Evolutionary conservation across 345 rosid genomes (phyloP), one percentile per base, ranked within the genome.

Genomic region (Barbarea vulgaris): DNA sequence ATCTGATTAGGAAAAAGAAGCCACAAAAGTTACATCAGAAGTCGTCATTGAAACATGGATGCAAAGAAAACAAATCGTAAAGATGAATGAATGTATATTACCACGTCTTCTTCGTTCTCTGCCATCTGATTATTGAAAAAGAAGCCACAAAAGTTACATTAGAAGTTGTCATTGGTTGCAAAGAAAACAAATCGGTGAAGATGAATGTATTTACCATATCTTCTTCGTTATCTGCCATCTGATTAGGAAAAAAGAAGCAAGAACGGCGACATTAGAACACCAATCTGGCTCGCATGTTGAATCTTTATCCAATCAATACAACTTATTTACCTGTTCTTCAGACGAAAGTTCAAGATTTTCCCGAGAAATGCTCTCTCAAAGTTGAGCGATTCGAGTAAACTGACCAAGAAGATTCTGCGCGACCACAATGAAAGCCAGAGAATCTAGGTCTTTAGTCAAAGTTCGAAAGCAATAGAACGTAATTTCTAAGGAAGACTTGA

Each of bases 1-100:
- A 84, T 74, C 62, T 73, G 81, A 84, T 83, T 85, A 81, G 14
- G 41, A 83, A 66, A 24, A 37, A 84, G n/a, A n/a, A 74, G 21
- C 85, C 81, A 78, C 70, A 83, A 80, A 69, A 67, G 58, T 83
- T 84, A 79, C 88, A 85, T 86, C 82, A 86, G 83, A 44, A 41
- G 46, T 46, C 22, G 17, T 46, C 51, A 46, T 22, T 18, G 22
- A 17, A 47, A 18, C 42, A 37, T 37, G 0, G 42, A 37, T 12
- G 4, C 42, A 37, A 37, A 37, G 42, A 37, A 55, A 21, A 62
- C 8, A 9, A 27, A 25, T 30, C 13, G 54, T 0, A 11, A 50
- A 27, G 24, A 65, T 36, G 50, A 25, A 28, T 5, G n/a, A n/a
- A n/a, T n/a, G n/a, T n/a, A 17, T 5, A 46, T 51, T 83, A 87